phyloP scores from a whole-genome alignment of 2,329 filamentous ascomycete species.

The Conoideocrella luteorostrata region DNA sequence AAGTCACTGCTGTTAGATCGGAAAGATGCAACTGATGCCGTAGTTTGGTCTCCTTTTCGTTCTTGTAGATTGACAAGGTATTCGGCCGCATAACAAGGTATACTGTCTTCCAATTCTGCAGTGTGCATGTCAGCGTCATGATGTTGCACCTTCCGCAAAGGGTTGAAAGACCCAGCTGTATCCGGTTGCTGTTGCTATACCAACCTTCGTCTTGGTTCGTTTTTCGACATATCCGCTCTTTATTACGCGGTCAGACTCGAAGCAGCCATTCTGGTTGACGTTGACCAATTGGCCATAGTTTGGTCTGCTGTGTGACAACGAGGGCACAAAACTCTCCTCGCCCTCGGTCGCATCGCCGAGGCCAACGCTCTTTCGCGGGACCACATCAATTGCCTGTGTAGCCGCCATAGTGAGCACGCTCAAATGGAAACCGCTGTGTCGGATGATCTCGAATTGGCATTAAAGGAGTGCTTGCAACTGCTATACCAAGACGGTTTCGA shows the following conservation, averaged over 20 bases:
- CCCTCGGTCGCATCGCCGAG: constrained; percentile 7
- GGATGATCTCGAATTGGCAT: not conserved
- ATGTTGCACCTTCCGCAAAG: too few relatives aligned
- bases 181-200: not conserved
- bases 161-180: too few relatives aligned
- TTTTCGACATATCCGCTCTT: constrained; percentile 84
- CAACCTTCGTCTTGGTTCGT: constrained; percentile 87
- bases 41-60: constrained; percentile 81
- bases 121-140: constrained; percentile 13
- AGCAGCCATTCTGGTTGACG: constrained; percentile 91
- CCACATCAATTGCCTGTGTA: constrained; percentile 15
- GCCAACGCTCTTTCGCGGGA: constrained; percentile 1
- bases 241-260: constrained; percentile 89
- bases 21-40: constrained; percentile 82
- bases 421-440: not conserved
- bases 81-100: constrained; percentile 88
- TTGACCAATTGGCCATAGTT: constrained; percentile 65
- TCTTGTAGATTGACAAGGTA: constrained; percentile 86
- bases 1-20: constrained; percentile 84
- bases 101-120: constrained; percentile 79
- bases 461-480: not conserved
- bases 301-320: constrained; percentile 21
- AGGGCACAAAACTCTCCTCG: constrained; percentile 13
- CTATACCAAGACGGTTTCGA: not conserved
- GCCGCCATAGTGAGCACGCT: constrained; percentile 11